These are phyloP conservation scores for Oehlia diaphana DNA, from an alignment of 192 early-diverging fungal genomes.

Conservation along the genomic window DNA sequence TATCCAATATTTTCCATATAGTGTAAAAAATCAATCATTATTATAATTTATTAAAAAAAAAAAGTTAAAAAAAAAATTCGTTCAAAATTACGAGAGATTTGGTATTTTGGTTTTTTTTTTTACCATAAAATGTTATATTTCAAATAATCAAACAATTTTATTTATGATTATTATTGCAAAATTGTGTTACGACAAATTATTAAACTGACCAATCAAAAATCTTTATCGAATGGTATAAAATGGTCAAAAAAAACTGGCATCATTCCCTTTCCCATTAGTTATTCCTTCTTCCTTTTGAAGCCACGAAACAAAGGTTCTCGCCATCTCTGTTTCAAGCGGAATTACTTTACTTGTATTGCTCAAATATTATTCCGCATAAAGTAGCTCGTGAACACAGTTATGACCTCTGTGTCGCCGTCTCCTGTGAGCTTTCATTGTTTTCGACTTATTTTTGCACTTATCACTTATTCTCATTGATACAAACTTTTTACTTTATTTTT, in stretches of 20 bases:
- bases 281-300: background rate
- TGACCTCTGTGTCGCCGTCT: constrained; percentile 15
- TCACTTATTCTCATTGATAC: background rate
- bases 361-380: constrained; percentile 8
- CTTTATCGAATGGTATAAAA: background rate
- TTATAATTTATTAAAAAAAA: too few relatives aligned
- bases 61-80: too few relatives aligned
- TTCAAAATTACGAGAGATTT: too few relatives aligned
- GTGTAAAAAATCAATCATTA: too few relatives aligned
- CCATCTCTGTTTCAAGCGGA: background rate
- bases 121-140: too few relatives aligned
- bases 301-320: background rate
- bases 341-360: background rate
- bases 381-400: constrained; percentile 11
- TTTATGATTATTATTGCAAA: too few relatives aligned
- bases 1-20: too few relatives aligned
- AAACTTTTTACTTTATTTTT: background rate
- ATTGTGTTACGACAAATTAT: background rate
- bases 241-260: background rate
- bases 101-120: too few relatives aligned
- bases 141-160: too few relatives aligned
- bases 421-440: background rate
- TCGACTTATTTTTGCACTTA: background rate
- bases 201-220: background rate
- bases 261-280: background rate